phyloP scores from a whole-genome alignment of 1,139 yeast species.

The Kurtzmaniella quercitrusa region DNA sequence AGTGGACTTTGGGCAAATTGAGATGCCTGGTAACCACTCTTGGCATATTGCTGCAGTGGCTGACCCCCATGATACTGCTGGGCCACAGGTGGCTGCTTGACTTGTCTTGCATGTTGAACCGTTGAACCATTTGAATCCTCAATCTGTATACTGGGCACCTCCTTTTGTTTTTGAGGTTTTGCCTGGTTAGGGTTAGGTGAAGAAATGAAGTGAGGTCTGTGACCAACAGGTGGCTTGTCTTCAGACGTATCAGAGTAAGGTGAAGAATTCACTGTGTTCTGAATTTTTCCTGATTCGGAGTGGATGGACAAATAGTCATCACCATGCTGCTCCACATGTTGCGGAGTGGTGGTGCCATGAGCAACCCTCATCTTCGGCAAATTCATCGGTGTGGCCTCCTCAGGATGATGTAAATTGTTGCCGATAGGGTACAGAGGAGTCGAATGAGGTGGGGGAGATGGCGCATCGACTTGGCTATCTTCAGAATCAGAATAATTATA shows the following conservation, averaged over 20 bases:
- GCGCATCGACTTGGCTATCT: slow-evolving; percentile 16
- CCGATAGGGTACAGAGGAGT: slow-evolving; percentile 2
- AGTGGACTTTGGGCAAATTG: slow-evolving; percentile 4
- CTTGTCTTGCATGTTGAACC: not conserved
- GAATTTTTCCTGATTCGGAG: slow-evolving; percentile 25
- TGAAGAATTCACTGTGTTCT: slow-evolving; percentile 15
- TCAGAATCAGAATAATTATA: slow-evolving; percentile 10
- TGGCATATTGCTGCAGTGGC: slow-evolving; percentile 1
- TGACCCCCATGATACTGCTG: slow-evolving; percentile 6
- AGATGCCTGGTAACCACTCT: not conserved
- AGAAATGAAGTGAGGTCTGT: not conserved
- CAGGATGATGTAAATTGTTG: not conserved
- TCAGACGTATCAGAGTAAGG: slow-evolving; percentile 15
- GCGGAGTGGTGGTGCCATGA: slow-evolving; percentile 18
- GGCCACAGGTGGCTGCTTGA: slow-evolving; percentile 2
- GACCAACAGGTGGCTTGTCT: slow-evolving; percentile 5
- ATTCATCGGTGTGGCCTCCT: slow-evolving; percentile 6
- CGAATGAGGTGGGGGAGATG: slow-evolving; percentile 21
- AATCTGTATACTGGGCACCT: not conserved
- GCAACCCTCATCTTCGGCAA: slow-evolving; percentile 14
- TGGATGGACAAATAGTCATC: slow-evolving; percentile 22
- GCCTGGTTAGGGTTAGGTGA: not conserved
- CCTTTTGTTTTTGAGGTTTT: slow-evolving; percentile 6
- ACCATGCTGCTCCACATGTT: slow-evolving; percentile 10
- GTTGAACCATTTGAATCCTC: not conserved